These are phyloP conservation scores for Magnolia changhungtana DNA, from an alignment of 164 flowering plant species.

Conservation along the genomic window DNA sequence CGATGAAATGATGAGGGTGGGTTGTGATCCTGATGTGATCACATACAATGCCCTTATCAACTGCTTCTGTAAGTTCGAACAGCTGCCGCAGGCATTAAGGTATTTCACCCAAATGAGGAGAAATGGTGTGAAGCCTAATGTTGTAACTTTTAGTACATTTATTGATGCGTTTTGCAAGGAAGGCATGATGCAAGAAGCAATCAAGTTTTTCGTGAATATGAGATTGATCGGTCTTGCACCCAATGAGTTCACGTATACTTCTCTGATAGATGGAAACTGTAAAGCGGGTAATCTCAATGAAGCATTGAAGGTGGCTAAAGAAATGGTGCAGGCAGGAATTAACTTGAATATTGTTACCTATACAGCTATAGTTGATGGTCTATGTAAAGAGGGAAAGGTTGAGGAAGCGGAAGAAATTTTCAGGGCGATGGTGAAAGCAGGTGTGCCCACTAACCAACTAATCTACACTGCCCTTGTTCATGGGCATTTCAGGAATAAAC, in stretches of 20 bases:
- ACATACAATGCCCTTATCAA: constrained; percentile 78
- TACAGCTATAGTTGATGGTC: constrained; percentile 68
- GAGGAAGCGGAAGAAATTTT: constrained; percentile 64
- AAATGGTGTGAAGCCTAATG: constrained; percentile 70
- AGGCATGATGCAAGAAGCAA: constrained; percentile 67
- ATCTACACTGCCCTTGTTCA: constrained; percentile 64
- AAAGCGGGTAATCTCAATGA: constrained; percentile 56
- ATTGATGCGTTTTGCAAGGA: constrained; percentile 86
- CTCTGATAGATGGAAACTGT: constrained; percentile 71
- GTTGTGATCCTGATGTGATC: constrained; percentile 72
- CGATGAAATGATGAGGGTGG: constrained; percentile 57
- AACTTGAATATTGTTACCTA: constrained; percentile 61
- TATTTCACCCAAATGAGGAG: constrained; percentile 62
- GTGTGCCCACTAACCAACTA: constrained; percentile 45
- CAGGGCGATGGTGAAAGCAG: constrained; percentile 44
- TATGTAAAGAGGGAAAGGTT: constrained; percentile 57
- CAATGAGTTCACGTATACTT: constrained; percentile 75
- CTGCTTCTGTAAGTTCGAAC: constrained; percentile 63
- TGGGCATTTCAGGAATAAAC: constrained; percentile 57
- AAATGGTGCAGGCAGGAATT: constrained; percentile 56
- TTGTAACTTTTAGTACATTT: constrained; percentile 76
- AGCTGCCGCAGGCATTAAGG: constrained; percentile 48
- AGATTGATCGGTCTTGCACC: constrained; percentile 60
- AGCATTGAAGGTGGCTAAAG: constrained; percentile 56
- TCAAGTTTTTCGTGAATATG: constrained; percentile 76